Conservation (phyloP, 495 filamentous ascomycete genomes). For the Aspergillus ostianus region DNA sequence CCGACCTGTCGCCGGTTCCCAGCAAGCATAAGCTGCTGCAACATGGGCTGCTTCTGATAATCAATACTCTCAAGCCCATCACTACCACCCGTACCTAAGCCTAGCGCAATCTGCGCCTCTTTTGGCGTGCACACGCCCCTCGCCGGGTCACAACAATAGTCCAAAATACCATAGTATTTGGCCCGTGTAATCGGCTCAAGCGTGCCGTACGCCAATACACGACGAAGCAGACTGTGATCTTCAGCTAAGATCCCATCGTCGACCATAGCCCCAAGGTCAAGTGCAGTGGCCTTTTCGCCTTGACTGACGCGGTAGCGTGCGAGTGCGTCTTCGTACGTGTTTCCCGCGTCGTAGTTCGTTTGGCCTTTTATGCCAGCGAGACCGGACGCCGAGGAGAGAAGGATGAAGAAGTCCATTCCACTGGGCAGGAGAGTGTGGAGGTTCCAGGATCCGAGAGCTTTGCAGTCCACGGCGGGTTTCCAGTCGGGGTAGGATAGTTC, state of each 20-base stretch:
- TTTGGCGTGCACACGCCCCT: slow-evolving; percentile 10
- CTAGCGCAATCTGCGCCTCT: slow-evolving; percentile 26
- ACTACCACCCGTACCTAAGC: slow-evolving; percentile 1
- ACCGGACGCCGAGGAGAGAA: slow-evolving; percentile 35
- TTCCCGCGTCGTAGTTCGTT: slow-evolving; percentile 35
- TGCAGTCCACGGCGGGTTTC: slow-evolving; percentile 32
- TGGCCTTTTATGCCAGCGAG: slow-evolving; percentile 26
- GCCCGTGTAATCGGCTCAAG: slow-evolving; percentile 4
- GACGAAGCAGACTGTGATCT: background rate
- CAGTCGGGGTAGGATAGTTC: slow-evolving; percentile 41
- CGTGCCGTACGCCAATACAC: background rate
- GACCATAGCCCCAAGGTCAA: slow-evolving; percentile 31
- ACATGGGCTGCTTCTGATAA: background rate
- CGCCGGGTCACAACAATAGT: slow-evolving; percentile 31
- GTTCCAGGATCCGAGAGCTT: slow-evolving; percentile 45
- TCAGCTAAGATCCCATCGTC: slow-evolving; percentile 5
- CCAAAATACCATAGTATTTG: slow-evolving; percentile 32
- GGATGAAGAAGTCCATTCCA: slow-evolving; percentile 47
- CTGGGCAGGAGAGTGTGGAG: slow-evolving; percentile 24
- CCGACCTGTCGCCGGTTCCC: background rate
- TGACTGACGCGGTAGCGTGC: slow-evolving; percentile 16
- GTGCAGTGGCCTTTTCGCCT: slow-evolving; percentile 23
- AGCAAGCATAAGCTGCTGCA: background rate
- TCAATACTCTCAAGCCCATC: slow-evolving; percentile 1
- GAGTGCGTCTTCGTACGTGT: slow-evolving; percentile 32